Base-by-base conservation (phyloP, 768 basidiomycete genomes). In the Suillus americanus region DNA sequence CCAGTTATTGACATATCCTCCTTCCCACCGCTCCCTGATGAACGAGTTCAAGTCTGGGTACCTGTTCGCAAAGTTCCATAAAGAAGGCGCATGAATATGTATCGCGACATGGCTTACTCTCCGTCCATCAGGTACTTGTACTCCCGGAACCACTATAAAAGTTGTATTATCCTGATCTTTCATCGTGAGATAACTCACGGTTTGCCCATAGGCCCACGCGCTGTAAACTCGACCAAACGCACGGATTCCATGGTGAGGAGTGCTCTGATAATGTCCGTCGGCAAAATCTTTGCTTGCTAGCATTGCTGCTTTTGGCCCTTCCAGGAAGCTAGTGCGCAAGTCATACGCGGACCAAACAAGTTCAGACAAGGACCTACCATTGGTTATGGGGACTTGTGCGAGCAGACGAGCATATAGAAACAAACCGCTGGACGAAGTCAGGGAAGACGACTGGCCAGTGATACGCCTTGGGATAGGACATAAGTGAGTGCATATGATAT, bases 121-220 rank as follows among this genome's bases (percentile, higher is more conserved):
- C 84, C 85, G 61, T 67, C 70, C 68, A 79, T 70, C 35, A 83
- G 78, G 68, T 85, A 79, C 16, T 71, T 68, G 62, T 85, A 73
- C 60, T 86, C 74, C 56, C 85, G 78, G 75, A 82, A 88, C 85
- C 86, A 87, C 86, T 87, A 61, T 12, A 9, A 63, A 13, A 46
- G 23, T 38, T 51, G 28, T 35, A 40, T 33, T 30, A 59, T 59
- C 25, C 2, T 20, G 8, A 62, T 35, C 16, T 62, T 62, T 25
- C 30, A 20, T 28, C 57, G 25, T 30, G 38, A 59, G 9, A 12
- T 30, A 20, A 74, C 81, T 46, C 43, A 85, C 85, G 43, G 85
- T 79, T 71, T 87, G 84, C 1, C 85, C 83, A 63, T 86, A 86
- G 5, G 85, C 85, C 85, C 86, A 87, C 30, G 83, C 83, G 55